Evolutionary conservation across 169 alveolate species (phyloP), one percentile per base, ranked within the genome.

Genomic region (Cryptosporidium tyzzeri): DNA sequence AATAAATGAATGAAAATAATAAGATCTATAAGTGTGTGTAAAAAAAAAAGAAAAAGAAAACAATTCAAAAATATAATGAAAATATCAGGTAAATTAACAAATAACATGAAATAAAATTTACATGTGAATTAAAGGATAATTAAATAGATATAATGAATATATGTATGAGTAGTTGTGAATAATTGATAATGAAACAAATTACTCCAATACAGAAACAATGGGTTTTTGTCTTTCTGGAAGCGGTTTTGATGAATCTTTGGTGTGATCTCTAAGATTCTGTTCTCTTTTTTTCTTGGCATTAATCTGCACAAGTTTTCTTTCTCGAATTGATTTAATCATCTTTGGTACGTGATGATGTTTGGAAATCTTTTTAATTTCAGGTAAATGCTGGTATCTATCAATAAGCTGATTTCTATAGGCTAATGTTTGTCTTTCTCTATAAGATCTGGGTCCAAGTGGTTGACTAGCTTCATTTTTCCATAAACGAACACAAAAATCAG

Each of bases 401-500:
- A 92, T 94, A 45, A 96, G 93, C 33, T 94, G 87, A 67, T 94
- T 93, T 33, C 98, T 86, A 61, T 96, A 96, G 59, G 94, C 96
- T n/a, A 95, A 73, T 26, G 97, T 94, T 69, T 93, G 94, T 70
- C 93, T 92, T 80, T 95, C 98, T 65, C 96, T 86, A 37, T 73
- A 70, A 44, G 74, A 41, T 61, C 92, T 75, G 29, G 94, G 93
- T 0, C 94, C 94, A 23, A 97, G 91, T 18, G 97, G 94, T 39
- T 93, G 93, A 50, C 95, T 92, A 0, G 98, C 97, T 33, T 95
- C 94, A 37, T 97, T 86, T 92, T 98, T 98, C 99, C 99, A 98
- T 5, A 98, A 94, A 73, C 99, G 97, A 23, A 98, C 86, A 86
- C 98, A 96, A 93, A 98, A 97, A 91, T 98, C 99, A 73, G 98